phyloP scores from a whole-genome alignment of 768 basidiomycete species.

The Gloeophyllum trabeum region DNA sequence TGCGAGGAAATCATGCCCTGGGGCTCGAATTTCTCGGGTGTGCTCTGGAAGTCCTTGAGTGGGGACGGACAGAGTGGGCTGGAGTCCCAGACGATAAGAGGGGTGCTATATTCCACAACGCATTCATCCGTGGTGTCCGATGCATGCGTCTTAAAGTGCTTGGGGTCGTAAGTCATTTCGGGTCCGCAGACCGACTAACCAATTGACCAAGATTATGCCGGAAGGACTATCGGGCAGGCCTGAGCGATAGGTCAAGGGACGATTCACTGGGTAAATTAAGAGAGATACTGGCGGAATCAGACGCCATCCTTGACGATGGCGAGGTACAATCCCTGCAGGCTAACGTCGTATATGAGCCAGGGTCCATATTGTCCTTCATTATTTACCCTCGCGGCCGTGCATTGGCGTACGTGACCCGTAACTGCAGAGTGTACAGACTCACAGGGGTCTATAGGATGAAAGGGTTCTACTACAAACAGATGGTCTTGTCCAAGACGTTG shows the following conservation, averaged over 20 bases:
- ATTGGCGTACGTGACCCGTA: neutral
- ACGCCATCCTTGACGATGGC: neutral
- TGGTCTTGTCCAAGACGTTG: neutral
- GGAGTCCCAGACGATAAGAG: conserved; percentile 24
- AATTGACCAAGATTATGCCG: neutral
- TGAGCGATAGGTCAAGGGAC: neutral
- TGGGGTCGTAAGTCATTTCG: conserved; percentile 13
- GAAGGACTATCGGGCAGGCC: neutral
- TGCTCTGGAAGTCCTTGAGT: conserved; percentile 30
- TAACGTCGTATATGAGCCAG: neutral
- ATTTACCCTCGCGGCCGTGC: neutral
- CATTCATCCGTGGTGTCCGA: conserved; percentile 30
- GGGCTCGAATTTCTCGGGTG: too few relatives aligned
- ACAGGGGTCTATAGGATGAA: neutral
- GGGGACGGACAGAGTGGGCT: conserved; percentile 28
- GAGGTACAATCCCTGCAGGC: neutral
- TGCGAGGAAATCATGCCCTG: too few relatives aligned
- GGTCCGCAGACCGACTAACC: neutral
- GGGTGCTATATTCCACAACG: conserved; percentile 29
- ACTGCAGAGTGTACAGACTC: neutral
- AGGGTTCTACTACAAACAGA: neutral
- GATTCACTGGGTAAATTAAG: neutral
- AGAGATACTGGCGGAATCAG: neutral
- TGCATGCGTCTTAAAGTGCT: conserved; percentile 20
- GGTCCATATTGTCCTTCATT: neutral